Base-by-base conservation (phyloP, 2,329 filamentous ascomycete genomes). In the Chalaropsis ovoidea region DNA sequence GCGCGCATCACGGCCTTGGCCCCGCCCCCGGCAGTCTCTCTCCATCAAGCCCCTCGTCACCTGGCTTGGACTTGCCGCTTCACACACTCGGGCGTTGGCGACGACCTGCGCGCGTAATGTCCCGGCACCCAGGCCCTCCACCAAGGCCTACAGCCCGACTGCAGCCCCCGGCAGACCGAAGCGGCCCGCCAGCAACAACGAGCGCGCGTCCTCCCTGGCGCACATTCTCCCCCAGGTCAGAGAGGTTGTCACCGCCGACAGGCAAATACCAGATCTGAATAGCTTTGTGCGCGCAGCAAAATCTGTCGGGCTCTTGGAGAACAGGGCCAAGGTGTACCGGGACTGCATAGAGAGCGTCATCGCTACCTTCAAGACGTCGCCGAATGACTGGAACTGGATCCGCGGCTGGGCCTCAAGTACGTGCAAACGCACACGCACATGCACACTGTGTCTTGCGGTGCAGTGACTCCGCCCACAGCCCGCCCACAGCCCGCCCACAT, bases 341-440 rank as follows among this genome's bases (percentile, higher is more conserved):
- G 52, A 63, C 17, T 63, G 65, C n/a, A 35, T 64, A 17, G 56
- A 47, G 15, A 56, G 43, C 6, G 35, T 68, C 6, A 41, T 63
- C 17, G 41, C 65, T 7, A n/a, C 66, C 2, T 67, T 61, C 45
- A 45, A 65, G 22, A 27, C 42, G 17, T 54, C 65, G 17, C 35
- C 54, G 13, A 41, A 61, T 22, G 56, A 65, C 8, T 69, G 66
- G 67, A 39, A 61, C n/a, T 52, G 49, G 24, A 31, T 67, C 19
- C 27, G 61, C 17, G 45, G 61, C 17, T 65, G 61, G 39, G 65
- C 63, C 13, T 39, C 66, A 19, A 61, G 62, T 61, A 52, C 43
- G 58, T 64, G 61, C 27, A n/a, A n/a, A n/a, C n/a, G n/a, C n/a
- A n/a, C n/a, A 27, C 49, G 11, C 15, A 52, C 43, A 49, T 64